Evolutionary conservation across 305 asterid genomes (phyloP).

Genomic region (Withania somnifera): DNA sequence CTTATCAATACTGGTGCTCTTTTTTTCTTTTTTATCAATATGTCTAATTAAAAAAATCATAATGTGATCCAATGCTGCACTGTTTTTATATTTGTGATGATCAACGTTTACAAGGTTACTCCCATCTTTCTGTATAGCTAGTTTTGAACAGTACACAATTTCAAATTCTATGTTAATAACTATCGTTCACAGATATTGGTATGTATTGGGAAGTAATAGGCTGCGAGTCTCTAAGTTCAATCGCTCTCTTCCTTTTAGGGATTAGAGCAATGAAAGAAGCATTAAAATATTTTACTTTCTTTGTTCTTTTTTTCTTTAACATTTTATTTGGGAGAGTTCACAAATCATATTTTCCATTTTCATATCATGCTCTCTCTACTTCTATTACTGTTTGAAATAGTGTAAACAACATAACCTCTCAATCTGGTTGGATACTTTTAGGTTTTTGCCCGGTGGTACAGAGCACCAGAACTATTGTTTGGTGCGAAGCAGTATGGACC

Average conservation of each 20-base stretch:
- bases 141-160: neutral
- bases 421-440: slow-evolving; percentile 13
- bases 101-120: neutral
- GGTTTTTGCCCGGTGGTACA: slow-evolving; percentile 99
- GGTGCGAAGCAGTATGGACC: slow-evolving; percentile 99
- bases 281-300: neutral
- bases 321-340: neutral
- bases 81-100: neutral
- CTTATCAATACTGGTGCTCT: no score
- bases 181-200: neutral
- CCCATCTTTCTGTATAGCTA: neutral
- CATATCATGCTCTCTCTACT: neutral
- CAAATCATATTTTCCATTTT: neutral
- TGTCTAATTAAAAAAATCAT: neutral
- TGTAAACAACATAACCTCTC: neutral
- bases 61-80: neutral
- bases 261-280: no score
- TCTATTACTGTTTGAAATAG: neutral
- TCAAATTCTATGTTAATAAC: neutral
- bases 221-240: no score
- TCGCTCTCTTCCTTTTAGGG: no score
- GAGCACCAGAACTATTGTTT: slow-evolving; percentile 96
- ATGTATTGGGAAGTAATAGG: no score
- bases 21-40: neutral
- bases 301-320: neutral